These are phyloP conservation scores for Eutrema yunnanense DNA, from an alignment of 345 rosid genomes.

Conservation along the genomic window DNA sequence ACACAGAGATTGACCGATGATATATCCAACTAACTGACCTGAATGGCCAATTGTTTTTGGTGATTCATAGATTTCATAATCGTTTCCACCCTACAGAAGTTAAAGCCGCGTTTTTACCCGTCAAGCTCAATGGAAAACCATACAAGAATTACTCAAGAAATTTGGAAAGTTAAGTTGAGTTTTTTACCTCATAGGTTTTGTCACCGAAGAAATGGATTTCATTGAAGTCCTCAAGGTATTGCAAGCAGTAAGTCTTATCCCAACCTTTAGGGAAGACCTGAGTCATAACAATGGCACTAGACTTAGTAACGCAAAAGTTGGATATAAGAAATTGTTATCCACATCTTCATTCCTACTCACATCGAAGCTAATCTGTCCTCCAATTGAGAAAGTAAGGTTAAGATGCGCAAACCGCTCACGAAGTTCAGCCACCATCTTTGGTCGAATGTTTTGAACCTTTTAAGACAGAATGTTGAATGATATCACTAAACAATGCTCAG, in stretches of 20 bases:
- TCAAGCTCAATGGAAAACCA: not conserved
- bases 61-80: conserved; percentile 85
- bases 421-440: conserved; percentile 74
- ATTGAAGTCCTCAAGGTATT: conserved; percentile 62
- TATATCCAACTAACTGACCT: conserved; percentile 44
- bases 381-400: conserved; percentile 90
- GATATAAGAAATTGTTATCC: not conserved
- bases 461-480: conserved; percentile 25
- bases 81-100: conserved; percentile 82
- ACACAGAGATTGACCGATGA: not conserved
- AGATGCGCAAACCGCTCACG: conserved; percentile 89
- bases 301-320: not conserved
- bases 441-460: conserved; percentile 78
- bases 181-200: conserved; percentile 83
- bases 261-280: conserved; percentile 96
- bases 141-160: not conserved
- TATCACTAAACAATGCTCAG: not conserved
- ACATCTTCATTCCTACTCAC: conserved; percentile 37
- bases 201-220: conserved; percentile 99
- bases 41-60: conserved; percentile 78
- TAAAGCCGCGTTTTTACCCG: not conserved
- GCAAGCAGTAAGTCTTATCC: conserved; percentile 99
- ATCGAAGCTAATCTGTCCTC: conserved; percentile 98
- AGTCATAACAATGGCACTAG: not conserved
- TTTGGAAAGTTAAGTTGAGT: not conserved